Conservation (phyloP, 1,284 basidiomycete species). For the Leccinum angustisporum region DNA sequence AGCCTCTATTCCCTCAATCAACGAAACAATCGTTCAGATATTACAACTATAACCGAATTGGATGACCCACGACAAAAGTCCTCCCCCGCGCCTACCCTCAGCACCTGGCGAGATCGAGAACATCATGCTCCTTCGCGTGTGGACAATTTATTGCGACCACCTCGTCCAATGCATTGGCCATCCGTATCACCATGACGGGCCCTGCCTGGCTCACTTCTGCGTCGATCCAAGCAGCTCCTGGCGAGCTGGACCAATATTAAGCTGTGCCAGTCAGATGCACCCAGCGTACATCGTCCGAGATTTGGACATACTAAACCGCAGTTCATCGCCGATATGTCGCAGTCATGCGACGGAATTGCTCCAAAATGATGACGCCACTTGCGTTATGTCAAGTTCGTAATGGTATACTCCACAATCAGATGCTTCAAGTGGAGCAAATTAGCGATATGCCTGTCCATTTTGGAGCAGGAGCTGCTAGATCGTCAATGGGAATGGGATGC, state of each 20-base stretch:
- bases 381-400: constrained; percentile 36
- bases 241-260: too few species aligned
- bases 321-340: constrained; percentile 51
- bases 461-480: constrained; percentile 6
- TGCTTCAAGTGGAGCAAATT: constrained; percentile 37
- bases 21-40: not conserved
- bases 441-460: constrained; percentile 36
- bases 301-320: constrained; percentile 49
- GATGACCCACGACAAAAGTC: constrained; percentile 57
- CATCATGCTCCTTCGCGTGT: constrained; percentile 54
- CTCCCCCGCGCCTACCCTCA: constrained; percentile 39
- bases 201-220: constrained; percentile 6
- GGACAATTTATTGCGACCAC: constrained; percentile 61
- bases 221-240: constrained; percentile 36
- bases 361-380: constrained; percentile 39
- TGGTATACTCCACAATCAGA: constrained; percentile 41
- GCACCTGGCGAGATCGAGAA: constrained; percentile 48
- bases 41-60: not conserved
- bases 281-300: constrained; percentile 50
- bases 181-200: not conserved
- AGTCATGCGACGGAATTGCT: constrained; percentile 59
- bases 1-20: constrained; percentile 43
- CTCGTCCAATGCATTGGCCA: constrained; percentile 36
- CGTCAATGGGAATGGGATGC: constrained; percentile 23
- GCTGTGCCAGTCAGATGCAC: constrained; percentile 51